Base-by-base conservation (phyloP, 768 basidiomycete genomes). In the Tephrocybe sp. region DNA sequence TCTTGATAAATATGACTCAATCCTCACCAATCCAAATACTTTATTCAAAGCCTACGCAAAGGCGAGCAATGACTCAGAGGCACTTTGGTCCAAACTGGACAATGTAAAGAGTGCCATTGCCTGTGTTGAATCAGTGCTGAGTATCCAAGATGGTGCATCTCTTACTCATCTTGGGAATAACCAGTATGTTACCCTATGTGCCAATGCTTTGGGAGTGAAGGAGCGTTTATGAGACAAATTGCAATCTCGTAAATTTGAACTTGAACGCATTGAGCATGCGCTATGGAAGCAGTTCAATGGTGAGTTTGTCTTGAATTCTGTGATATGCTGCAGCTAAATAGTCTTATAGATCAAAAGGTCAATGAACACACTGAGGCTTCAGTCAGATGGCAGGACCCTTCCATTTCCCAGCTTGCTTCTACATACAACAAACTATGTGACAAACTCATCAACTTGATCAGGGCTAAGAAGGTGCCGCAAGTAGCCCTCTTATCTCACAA, bases 341-440 rank as follows among this genome's bases (percentile, higher is more conserved):
- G 6, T 31, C 11, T n/a, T 53, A 44, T 35, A 66, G 65, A 66
- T 11, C 19, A 55, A 4, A 67, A 67, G 34, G 48, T 71, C 19
- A 49, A 59, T n/a, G 48, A 46, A 1, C 68, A 72, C 50, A 64
- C 64, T 5, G 49, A 66, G 14, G 23, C 53, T 5, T 56, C 60
- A 2, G 53, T 69, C 4, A 59, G 62, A 14, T 26, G 56, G 4
- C 56, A 61, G 12, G 65, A 70, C 17, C 66, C 65, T 6, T 56
- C 57, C 3, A 68, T 72, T 23, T 35, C 51, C 13, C 48, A 55
- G 10, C 45, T 66, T 12, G 62, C 54, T 4, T 46, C 31, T 0
- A 56, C 55, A 3, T 70, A 68, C 54, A 72, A 72, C 51, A 59
- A 58, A 5, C 45, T 67, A 13, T 65, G 64, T 33, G 45, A 45